Conservation (phyloP, 1,139 yeast genomes). For the Schwanniomyces etchellsii region DNA sequence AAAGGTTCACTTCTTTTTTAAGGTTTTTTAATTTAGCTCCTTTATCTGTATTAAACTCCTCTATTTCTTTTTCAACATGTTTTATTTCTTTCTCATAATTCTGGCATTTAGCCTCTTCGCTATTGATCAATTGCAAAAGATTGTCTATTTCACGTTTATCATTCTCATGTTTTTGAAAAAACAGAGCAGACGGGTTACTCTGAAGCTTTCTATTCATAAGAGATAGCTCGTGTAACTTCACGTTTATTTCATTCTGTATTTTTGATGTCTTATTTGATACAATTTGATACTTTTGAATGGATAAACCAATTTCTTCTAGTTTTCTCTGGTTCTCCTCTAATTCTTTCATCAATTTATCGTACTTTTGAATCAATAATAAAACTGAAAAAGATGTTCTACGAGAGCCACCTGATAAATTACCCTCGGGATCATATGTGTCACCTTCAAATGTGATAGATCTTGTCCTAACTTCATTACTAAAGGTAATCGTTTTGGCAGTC, state of each 20-base stretch:
- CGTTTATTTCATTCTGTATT: slow-evolving; percentile 59
- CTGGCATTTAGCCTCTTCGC: slow-evolving; percentile 22
- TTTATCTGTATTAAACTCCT: slow-evolving; percentile 75
- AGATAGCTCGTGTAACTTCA: slow-evolving; percentile 64
- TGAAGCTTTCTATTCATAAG: slow-evolving; percentile 57
- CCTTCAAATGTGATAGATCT: slow-evolving; percentile 93
- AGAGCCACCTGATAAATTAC: slow-evolving; percentile 95
- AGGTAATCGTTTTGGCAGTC: slow-evolving; percentile 83
- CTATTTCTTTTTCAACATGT: slow-evolving; percentile 67
- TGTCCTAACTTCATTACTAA: slow-evolving; percentile 72
- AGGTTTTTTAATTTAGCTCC: slow-evolving; percentile 73
- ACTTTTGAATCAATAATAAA: slow-evolving; percentile 63
- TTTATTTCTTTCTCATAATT: slow-evolving; percentile 39
- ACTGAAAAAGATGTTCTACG: slow-evolving; percentile 55
- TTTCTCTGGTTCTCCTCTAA: slow-evolving; percentile 35
- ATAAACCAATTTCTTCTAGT: slow-evolving; percentile 15
- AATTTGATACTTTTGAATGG: slow-evolving; percentile 29
- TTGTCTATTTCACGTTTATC: slow-evolving; percentile 45
- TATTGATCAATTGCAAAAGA: slow-evolving; percentile 34
- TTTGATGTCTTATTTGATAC: slow-evolving; percentile 49
- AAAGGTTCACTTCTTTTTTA: slow-evolving; percentile 44
- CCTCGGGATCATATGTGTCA: slow-evolving; percentile 93
- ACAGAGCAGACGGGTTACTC: slow-evolving; percentile 54
- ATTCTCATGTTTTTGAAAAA: slow-evolving; percentile 45
- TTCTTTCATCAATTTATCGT: slow-evolving; percentile 46